phyloP scores from a whole-genome alignment of 225 moss, liverwort and hornwort genomes.

The Pseudisothecium myosuroides region DNA sequence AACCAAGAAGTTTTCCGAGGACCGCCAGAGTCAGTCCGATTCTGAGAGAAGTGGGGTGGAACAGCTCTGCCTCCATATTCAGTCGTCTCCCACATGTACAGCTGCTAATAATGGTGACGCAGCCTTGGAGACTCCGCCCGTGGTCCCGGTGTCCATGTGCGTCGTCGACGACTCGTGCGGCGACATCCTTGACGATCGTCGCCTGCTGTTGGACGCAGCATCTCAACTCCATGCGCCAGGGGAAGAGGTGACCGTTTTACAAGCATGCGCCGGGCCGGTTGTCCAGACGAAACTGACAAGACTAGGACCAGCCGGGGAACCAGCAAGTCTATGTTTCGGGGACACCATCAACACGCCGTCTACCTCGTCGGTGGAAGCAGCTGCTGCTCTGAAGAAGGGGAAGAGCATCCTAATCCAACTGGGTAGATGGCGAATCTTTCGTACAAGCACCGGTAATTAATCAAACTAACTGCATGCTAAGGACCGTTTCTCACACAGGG shows the following conservation, averaged over 20 bases:
- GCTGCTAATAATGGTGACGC: not conserved
- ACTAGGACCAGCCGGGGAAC: no score
- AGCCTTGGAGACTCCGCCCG: not conserved
- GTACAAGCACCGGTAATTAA: not conserved
- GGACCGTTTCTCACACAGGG: not conserved
- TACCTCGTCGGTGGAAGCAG: not conserved
- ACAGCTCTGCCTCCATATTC: not conserved
- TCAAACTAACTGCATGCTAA: not conserved
- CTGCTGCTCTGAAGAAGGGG: not conserved
- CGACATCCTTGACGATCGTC: not conserved
- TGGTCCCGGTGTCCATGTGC: not conserved
- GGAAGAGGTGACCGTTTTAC: not conserved
- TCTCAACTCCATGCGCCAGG: not conserved
- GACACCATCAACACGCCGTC: no score
- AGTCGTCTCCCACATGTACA: not conserved
- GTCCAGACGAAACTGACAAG: not conserved
- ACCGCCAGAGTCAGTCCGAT: not conserved
- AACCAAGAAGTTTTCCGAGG: not conserved
- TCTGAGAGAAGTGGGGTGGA: not conserved
- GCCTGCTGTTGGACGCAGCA: not conserved
- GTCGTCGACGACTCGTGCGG: not conserved
- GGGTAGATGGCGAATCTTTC: not conserved
- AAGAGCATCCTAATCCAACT: not conserved
- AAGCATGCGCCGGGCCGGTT: not conserved
- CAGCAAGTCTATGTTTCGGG: not conserved